Percentiles rank a stretch among this genome's conserved stretches.
phyloP scores from a whole-genome alignment of 2,329 filamentous ascomycete genomes.

The Nectriaceae sp. region DNA sequence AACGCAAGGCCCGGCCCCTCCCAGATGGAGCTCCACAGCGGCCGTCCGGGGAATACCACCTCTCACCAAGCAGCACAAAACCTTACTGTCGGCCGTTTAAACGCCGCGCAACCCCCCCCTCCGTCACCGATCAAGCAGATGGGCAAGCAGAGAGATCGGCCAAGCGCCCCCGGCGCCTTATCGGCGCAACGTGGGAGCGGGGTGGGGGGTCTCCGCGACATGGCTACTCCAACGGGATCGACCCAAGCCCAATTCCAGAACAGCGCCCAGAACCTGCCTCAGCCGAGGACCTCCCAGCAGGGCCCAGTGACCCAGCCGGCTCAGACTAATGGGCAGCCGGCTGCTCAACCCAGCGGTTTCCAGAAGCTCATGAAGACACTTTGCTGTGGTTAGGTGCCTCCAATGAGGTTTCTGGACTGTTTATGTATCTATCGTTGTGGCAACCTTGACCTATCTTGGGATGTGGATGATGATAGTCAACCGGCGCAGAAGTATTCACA shows the following conservation, averaged over 20 bases:
- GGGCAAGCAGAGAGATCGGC: constrained; percentile 73
- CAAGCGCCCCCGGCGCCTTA: constrained; percentile 75
- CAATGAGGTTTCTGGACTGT: constrained; percentile 28
- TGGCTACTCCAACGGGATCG: constrained; percentile 82
- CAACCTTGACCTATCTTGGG: constrained; percentile 20
- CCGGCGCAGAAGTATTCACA: constrained; percentile 7
- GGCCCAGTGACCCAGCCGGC: constrained; percentile 57
- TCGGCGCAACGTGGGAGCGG: constrained; percentile 76
- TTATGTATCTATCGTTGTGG: constrained; percentile 32
- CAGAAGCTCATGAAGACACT: constrained; percentile 92
- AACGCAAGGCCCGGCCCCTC: constrained; percentile 80
- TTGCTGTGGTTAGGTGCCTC: constrained; percentile 73
- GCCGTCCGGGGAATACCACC: constrained; percentile 65
- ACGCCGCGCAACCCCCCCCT: constrained; percentile 87
- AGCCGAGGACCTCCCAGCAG: constrained; percentile 63
- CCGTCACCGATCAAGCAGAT: constrained; percentile 82
- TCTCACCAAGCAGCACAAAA: constrained; percentile 63
- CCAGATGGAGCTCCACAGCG: constrained; percentile 80
- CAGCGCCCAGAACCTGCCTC: constrained; percentile 84
- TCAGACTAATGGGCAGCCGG: constrained; percentile 55
- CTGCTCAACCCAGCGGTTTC: constrained; percentile 76
- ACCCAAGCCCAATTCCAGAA: constrained; percentile 97
- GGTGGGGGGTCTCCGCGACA: constrained; percentile 72
- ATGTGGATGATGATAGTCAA: constrained; percentile 17
- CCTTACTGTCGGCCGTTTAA: constrained; percentile 86